These are phyloP conservation scores for Glarea lozoyensis DNA, from an alignment of 495 filamentous ascomycete genomes.

Conservation along the genomic window DNA sequence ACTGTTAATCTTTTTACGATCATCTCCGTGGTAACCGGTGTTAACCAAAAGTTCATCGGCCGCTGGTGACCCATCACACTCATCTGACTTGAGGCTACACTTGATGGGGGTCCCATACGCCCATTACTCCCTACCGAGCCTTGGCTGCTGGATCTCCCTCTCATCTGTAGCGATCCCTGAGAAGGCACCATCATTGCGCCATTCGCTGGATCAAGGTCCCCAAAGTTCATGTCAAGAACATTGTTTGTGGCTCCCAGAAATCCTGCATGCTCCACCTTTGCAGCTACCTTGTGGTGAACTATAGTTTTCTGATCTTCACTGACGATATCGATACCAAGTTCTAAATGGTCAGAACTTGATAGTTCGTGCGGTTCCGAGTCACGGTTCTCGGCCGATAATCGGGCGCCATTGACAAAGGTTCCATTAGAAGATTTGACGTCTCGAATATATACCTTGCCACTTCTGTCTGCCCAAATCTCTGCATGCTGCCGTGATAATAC, in stretches of 20 bases:
- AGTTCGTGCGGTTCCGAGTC: conserved; percentile 93
- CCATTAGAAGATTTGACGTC: conserved; percentile 98
- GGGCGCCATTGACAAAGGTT: conserved; percentile 91
- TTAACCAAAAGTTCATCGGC: conserved; percentile 74
- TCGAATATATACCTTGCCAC: conserved; percentile 88
- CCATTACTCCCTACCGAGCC: conserved; percentile 52
- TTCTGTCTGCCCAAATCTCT: conserved; percentile 86
- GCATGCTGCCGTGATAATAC: conserved; percentile 94
- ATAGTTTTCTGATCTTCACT: conserved; percentile 97
- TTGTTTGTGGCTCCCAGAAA: conserved; percentile 57
- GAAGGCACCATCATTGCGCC: conserved; percentile 54
- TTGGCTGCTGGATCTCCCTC: conserved; percentile 66
- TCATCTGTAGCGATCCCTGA: conserved; percentile 37
- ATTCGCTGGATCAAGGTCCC: conserved; percentile 71
- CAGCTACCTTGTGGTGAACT: conserved; percentile 95
- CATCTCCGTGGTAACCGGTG: conserved; percentile 84
- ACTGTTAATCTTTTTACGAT: conserved; percentile 91
- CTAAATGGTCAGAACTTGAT: conserved; percentile 76
- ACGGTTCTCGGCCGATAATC: conserved; percentile 83
- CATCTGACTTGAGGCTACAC: conserved; percentile 46
- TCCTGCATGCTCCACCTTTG: conserved; percentile 91
- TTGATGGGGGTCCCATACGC: conserved; percentile 34
- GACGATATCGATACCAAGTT: conserved; percentile 95
- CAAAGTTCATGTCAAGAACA: conserved; percentile 80
- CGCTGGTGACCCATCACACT: conserved; percentile 49